Percentiles rank a stretch among this genome's conserved stretches.
phyloP scores from a whole-genome alignment of 2,329 filamentous ascomycete genomes.

The Lasiodiplodia sp. region DNA sequence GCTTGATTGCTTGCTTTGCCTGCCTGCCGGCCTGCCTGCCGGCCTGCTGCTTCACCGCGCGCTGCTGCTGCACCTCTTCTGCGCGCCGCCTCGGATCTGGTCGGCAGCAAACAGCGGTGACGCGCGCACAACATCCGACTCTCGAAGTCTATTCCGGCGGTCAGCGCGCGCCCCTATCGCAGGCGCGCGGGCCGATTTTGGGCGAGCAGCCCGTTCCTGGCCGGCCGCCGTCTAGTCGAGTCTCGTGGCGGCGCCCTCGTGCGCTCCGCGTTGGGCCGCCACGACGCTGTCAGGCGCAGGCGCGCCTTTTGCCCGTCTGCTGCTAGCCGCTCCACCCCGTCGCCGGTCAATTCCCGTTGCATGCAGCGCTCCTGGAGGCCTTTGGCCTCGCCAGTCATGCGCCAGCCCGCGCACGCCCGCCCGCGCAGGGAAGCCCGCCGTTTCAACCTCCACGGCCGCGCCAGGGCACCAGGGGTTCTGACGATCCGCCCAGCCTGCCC shows the following conservation, averaged over 20 bases:
- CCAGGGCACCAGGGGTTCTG: conserved; percentile 13
- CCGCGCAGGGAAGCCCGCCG: conserved; percentile 21
- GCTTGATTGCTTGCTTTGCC: too few species aligned
- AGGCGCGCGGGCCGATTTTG: conserved; percentile 24
- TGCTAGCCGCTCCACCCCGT: conserved; percentile 22
- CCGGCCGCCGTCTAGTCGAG: background rate
- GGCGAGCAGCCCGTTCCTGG: conserved; percentile 25
- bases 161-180: conserved; percentile 25
- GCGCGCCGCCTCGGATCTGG: conserved; percentile 12
- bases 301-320: conserved; percentile 13
- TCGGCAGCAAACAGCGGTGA: conserved; percentile 26
- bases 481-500: conserved; percentile 21
- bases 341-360: conserved; percentile 22
- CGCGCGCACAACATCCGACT: conserved; percentile 27
- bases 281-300: conserved; percentile 20
- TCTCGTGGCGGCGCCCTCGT: conserved; percentile 26
- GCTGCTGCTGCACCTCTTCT: background rate
- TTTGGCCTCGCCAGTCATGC: conserved; percentile 18
- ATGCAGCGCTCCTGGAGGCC: conserved; percentile 24
- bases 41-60: too few species aligned
- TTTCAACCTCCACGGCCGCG: conserved; percentile 8
- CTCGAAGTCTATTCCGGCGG: conserved; percentile 27
- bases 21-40: too few species aligned
- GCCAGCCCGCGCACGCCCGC: conserved; percentile 18
- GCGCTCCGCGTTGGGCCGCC: background rate